Evolutionary conservation across 1,284 basidiomycete genomes (phyloP).

Genomic region (Tilletia walkeri): DNA sequence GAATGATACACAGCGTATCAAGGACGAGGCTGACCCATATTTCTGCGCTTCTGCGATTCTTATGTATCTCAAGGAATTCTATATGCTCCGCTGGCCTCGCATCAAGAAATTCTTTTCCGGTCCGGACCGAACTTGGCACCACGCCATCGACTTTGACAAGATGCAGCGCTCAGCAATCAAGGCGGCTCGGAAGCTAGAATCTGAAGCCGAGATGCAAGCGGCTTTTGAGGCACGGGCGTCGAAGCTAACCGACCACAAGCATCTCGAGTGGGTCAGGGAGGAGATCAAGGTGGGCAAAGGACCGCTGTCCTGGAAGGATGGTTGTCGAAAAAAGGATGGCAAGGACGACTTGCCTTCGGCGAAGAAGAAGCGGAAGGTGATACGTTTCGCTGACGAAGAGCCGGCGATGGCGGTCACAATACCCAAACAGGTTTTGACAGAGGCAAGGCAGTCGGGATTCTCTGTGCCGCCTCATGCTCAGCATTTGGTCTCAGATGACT

Average conservation of each 20-base stretch:
- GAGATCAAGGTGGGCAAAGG: background rate
- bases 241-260: background rate
- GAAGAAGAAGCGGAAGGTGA: no score
- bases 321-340: no score
- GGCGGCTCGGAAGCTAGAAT: background rate
- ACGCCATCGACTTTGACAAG: background rate
- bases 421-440: no score
- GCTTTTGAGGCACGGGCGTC: background rate
- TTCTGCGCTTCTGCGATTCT: background rate
- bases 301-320: no score
- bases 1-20: no score
- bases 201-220: background rate
- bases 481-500: no score
- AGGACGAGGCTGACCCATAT: no score
- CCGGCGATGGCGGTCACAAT: no score
- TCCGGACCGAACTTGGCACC: background rate
- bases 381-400: no score
- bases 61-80: background rate
- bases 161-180: background rate
- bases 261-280: background rate
- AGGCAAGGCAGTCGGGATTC: no score
- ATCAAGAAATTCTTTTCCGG: background rate
- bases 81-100: slow-evolving; percentile 12
- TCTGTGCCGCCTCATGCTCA: no score
- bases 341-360: no score